Percentiles rank a stretch among this genome's conserved stretches.
These are phyloP conservation scores for Rheum nobile DNA, from an alignment of 148 eudicot species.

Conservation along the genomic window DNA sequence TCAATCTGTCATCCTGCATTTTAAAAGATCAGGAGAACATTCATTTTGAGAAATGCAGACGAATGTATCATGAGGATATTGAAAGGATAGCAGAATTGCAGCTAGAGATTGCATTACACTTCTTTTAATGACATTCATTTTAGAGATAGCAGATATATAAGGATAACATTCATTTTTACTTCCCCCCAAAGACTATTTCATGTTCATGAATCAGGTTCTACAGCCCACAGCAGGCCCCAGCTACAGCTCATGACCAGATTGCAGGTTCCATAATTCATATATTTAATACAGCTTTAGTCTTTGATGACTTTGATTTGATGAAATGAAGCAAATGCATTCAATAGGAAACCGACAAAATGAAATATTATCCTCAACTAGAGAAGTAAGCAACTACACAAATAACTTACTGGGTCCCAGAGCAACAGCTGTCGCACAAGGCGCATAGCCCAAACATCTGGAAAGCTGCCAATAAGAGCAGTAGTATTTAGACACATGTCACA, in stretches of 20 bases:
- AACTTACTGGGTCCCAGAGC: conserved; percentile 88
- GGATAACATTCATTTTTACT: too few species aligned
- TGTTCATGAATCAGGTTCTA: too few species aligned
- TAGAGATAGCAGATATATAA: too few species aligned
- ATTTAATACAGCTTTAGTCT: neutral
- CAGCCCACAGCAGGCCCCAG: too few species aligned
- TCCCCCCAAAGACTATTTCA: neutral
- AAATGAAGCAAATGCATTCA: neutral
- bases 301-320: neutral
- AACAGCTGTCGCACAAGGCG: conserved; percentile 83
- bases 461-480: conserved; percentile 35
- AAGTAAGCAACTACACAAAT: neutral
- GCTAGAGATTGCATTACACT: too few species aligned
- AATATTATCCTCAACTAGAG: too few species aligned
- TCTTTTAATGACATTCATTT: too few species aligned
- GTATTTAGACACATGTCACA: neutral
- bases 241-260: too few species aligned
- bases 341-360: too few species aligned
- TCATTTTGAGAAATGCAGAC: neutral
- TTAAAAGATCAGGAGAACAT: neutral
- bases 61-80: too few species aligned
- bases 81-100: too few species aligned
- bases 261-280: neutral
- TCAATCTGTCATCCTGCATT: conserved; percentile 58
- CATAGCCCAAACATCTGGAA: conserved; percentile 85